Conservation (phyloP, 1,284 basidiomycete genomes). For the Sanghuangporus weigelae region DNA sequence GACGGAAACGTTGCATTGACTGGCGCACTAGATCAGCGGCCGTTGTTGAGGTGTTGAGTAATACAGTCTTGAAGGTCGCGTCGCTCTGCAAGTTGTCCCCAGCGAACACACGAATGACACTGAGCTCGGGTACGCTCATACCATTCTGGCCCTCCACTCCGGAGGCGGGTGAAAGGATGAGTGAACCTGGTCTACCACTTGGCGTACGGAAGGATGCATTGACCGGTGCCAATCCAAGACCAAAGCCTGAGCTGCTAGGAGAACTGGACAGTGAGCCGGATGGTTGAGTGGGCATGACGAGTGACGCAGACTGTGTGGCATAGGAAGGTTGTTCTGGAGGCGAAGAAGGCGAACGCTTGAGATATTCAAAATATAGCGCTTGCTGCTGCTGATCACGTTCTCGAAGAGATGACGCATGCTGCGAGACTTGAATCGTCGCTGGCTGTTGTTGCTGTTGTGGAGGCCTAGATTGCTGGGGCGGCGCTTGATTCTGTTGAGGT, state of each 20-base stretch:
- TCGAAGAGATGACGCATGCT: slow-evolving; percentile 64
- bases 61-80: slow-evolving; percentile 95
- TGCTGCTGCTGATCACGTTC: slow-evolving; percentile 86
- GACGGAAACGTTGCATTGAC: slow-evolving; percentile 88
- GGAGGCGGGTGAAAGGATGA: slow-evolving; percentile 57
- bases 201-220: slow-evolving; percentile 33
- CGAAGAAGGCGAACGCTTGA: slow-evolving; percentile 72
- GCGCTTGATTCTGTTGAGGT: slow-evolving; percentile 24
- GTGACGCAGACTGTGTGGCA: slow-evolving; percentile 60
- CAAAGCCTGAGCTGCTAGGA: slow-evolving; percentile 32
- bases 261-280: slow-evolving; percentile 31
- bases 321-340: slow-evolving; percentile 70
- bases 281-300: slow-evolving; percentile 43
- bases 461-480: background rate
- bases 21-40: slow-evolving; percentile 83
- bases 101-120: slow-evolving; percentile 92
- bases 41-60: slow-evolving; percentile 84
- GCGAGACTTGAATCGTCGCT: slow-evolving; percentile 14
- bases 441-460: slow-evolving; percentile 3
- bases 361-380: slow-evolving; percentile 84
- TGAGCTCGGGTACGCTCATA: slow-evolving; percentile 76
- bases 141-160: slow-evolving; percentile 47
- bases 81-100: slow-evolving; percentile 85
- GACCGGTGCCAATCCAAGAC: slow-evolving; percentile 36
- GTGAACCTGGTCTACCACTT: slow-evolving; percentile 64